Base-by-base conservation (phyloP, 176 grass and related monocot genomes). In the Eleusine coracana region DNA sequence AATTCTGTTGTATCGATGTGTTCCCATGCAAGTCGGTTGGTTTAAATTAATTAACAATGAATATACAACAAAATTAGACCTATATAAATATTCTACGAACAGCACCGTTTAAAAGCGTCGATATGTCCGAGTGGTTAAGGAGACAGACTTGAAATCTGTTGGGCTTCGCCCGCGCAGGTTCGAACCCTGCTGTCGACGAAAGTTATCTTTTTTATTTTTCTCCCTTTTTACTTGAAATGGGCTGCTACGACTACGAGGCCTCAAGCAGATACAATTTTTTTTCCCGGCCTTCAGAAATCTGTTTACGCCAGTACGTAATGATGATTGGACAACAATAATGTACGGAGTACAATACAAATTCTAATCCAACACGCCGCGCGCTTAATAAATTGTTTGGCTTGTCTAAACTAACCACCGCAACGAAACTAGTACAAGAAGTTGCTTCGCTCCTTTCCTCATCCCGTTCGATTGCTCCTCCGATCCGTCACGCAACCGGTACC, bases 41-140 rank as follows among this genome's bases (percentile, higher is more conserved):
- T 36, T 49, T 7, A 48, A 78, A 1, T 18, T 61, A 29, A 17
- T 15, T 51, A 45, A 45, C 17, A 12, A 56, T 66, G 63, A 36
- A 66, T 36, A 14, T 66, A 3, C 2, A 11, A 45, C 40, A n/a
- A n/a, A n/a, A n/a, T n/a, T n/a, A n/a, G n/a, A n/a, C n/a, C n/a
- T n/a, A n/a, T n/a, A n/a, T n/a, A n/a, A n/a, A n/a, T n/a, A n/a
- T n/a, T n/a, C n/a, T n/a, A n/a, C n/a, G n/a, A n/a, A n/a, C n/a
- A n/a, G n/a, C n/a, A n/a, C 14, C 0, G 0, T 5, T 55, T 16
- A 50, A 16, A 50, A 79, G 18, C 0, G 85, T 95, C 86, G 86
- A 96, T 87, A 92, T 92, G 93, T 96, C 90, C 88, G 90, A 96
- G 93, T 96, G 90, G 90, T 96, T 96, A 98, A 95, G 96, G 96